Evolutionary conservation across 306 rosid species (phyloP).

Genomic region (Corylus avellana): DNA sequence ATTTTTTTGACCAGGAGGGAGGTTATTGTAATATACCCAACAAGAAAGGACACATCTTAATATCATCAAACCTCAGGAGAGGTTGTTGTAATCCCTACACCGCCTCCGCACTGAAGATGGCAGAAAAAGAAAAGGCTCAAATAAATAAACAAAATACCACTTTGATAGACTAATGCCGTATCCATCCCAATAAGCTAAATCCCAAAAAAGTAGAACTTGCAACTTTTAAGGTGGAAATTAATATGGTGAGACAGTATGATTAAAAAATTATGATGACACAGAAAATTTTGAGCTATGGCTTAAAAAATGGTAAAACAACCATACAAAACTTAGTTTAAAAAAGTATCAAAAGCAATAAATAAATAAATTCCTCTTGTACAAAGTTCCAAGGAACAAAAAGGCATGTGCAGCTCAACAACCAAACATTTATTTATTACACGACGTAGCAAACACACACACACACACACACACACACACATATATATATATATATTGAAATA

Average conservation of each 20-base stretch:
- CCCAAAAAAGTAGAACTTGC: not conserved
- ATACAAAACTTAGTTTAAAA: no score
- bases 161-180: not conserved
- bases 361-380: no score
- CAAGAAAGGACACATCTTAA: not conserved
- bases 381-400: not conserved
- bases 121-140: not conserved
- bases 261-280: slow-evolving; percentile 15
- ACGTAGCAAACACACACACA: no score
- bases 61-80: not conserved
- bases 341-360: no score
- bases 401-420: no score
- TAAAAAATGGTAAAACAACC: no score
- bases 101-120: not conserved
- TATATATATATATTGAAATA: no score
- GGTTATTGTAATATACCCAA: not conserved
- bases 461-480: no score
- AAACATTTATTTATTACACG: not conserved
- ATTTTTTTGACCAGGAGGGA: not conserved
- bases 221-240: no score
- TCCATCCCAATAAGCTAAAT: not conserved
- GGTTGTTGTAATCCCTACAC: not conserved
- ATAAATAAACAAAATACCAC: no score
- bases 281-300: not conserved
- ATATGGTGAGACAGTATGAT: slow-evolving; percentile 16